Conservation (phyloP, 441 rosid genomes). For the Populus tomentosa region DNA sequence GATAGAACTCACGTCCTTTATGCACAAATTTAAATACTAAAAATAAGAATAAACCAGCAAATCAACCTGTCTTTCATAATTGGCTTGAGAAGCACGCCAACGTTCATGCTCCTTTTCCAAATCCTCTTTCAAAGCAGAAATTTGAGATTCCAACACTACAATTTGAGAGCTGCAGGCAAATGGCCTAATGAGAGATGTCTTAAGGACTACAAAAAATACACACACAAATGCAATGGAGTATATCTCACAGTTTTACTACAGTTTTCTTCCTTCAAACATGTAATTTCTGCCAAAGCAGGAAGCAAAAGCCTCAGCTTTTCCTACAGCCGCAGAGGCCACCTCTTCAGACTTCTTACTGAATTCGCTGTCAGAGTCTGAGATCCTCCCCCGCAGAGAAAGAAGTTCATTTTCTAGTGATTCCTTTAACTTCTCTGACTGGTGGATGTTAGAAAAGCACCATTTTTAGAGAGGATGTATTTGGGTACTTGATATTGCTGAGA, state of each 20-base stretch:
- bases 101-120: constrained; percentile 75
- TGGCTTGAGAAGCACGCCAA: constrained; percentile 73
- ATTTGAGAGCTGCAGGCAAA: constrained; percentile 35
- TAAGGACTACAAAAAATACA: no score
- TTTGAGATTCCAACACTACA: constrained; percentile 56
- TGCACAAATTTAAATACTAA: background rate
- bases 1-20: background rate
- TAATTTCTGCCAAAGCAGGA: constrained; percentile 63
- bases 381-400: constrained; percentile 61
- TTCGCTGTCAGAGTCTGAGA: constrained; percentile 70
- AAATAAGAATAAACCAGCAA: background rate
- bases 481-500: no score
- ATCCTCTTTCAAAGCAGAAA: constrained; percentile 60
- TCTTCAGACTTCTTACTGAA: constrained; percentile 34
- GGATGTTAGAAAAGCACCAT: no score
- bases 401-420: constrained; percentile 69
- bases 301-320: constrained; percentile 66
- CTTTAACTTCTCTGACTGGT: constrained; percentile 53
- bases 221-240: no score
- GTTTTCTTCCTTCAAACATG: constrained; percentile 66
- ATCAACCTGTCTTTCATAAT: no score
- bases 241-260: constrained; percentile 35
- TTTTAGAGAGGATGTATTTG: no score
- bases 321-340: constrained; percentile 60
- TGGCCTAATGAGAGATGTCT: no score